Base-by-base conservation (phyloP, 2,329 filamentous ascomycete species). In the Cytospora leucostoma region DNA sequence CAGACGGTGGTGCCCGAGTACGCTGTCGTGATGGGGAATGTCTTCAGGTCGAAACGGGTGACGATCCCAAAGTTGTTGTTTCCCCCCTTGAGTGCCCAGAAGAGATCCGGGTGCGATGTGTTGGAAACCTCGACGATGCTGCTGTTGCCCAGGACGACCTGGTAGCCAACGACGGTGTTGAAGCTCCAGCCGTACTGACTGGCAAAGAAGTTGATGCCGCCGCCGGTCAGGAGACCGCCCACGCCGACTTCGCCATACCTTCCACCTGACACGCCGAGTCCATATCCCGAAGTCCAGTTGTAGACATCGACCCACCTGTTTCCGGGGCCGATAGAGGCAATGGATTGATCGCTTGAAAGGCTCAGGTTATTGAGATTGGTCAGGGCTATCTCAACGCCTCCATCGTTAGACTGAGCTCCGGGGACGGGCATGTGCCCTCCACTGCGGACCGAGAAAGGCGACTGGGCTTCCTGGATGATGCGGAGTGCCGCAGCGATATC, bases 361-460 rank as follows among this genome's bases (percentile, higher is more conserved):
- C 34, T 7, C 33, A 33, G 35, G 27, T 13, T 4, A 17, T 60
- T 53, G 19, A 60, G 55, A 37, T 63, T 21, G 37, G 44, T 80
- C 56, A 60, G 76, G 73, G 59, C 80, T 27, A 69, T 73, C 27
- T 73, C 71, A 21, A 78, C 66, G 3, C 75, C 76, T 1, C 68
- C 73, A 8, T 75, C 66, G 38, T 74, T 76, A 56, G 74, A 80
- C 0, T 78, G 76, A 2, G 74, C 72, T 8, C 76, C 77, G 0
- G 74, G 70, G 63, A 78, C 76, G 1, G 77, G 74, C 57, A 76
- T 76, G 67, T 82, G 80, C 1, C 79, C 80, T 33, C 79, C 79
- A 62, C 75, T 74, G 33, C 76, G 74, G 33, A 78, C 74, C 2
- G 79, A 76, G 66, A 82, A 82, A 32, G 50, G 40, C 6, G 66